A percentile compares a stretch with the other conserved stretches of the same genome.
phyloP scores from a whole-genome alignment of 768 basidiomycete species.

The Collybia nuda region DNA sequence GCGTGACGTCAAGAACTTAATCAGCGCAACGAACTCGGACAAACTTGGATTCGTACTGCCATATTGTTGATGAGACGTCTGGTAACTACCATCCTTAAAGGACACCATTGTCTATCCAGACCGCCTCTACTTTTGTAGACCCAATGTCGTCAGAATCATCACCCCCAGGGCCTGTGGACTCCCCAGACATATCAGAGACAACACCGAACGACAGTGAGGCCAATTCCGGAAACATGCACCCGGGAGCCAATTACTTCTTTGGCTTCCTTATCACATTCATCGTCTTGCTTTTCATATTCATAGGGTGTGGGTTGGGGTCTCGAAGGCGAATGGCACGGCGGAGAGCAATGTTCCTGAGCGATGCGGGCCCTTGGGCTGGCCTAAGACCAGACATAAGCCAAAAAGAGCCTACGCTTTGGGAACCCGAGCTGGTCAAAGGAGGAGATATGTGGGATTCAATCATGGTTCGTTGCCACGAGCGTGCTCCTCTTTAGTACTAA shows the following conservation, averaged over 20 bases:
- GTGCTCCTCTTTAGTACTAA: no score
- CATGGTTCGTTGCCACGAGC: conserved; percentile 8
- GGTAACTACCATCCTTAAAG: no score
- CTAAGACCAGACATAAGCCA: conserved; percentile 1
- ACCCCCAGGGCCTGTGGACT: not conserved
- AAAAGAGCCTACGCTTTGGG: conserved; percentile 13
- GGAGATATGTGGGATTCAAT: conserved; percentile 9
- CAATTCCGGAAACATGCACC: not conserved
- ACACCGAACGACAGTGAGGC: not conserved
- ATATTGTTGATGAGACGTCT: no score
- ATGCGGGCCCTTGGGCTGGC: conserved; percentile 4
- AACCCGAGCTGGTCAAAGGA: conserved; percentile 12
- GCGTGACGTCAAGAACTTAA: no score
- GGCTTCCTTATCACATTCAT: conserved; percentile 53
- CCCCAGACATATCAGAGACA: not conserved
- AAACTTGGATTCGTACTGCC: no score
- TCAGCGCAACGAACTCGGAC: no score
- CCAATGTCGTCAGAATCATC: not conserved
- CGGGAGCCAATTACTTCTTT: conserved; percentile 43
- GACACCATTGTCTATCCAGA: no score
- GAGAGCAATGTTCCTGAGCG: conserved; percentile 11
- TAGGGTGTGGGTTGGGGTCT: conserved; percentile 49
- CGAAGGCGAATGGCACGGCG: conserved; percentile 33
- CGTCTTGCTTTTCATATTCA: conserved; percentile 47
- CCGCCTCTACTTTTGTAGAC: no score